These are phyloP conservation scores for Neonectria hederae DNA, from an alignment of 2,329 filamentous ascomycete species.

Conservation along the genomic window DNA sequence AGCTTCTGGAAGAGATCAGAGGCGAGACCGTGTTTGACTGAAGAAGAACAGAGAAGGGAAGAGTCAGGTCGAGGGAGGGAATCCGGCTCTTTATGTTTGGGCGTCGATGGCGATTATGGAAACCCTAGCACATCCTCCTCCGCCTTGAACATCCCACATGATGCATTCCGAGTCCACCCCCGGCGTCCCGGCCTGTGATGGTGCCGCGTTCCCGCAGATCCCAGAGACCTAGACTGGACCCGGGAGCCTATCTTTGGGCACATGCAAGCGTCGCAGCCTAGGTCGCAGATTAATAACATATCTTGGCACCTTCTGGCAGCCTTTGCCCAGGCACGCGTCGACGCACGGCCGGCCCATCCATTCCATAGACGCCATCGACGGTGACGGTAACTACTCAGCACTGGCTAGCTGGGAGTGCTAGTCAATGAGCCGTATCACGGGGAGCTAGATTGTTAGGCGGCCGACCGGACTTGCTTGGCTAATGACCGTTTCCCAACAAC, in stretches of 20 bases:
- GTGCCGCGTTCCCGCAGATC: slow-evolving; percentile 17
- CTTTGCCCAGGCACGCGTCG: background rate
- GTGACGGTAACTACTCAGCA: background rate
- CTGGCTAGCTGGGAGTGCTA: no score
- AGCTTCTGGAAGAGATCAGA: slow-evolving; percentile 18
- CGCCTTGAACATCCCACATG: slow-evolving; percentile 28
- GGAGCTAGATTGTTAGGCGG: background rate
- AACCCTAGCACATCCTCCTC: slow-evolving; percentile 26
- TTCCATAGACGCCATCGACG: background rate
- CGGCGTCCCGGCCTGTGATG: slow-evolving; percentile 21
- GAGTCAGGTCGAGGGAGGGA: slow-evolving; percentile 34
- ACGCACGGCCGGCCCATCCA: slow-evolving; percentile 9
- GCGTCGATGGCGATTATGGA: slow-evolving; percentile 15
- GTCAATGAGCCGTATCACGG: background rate
- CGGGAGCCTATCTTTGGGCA: slow-evolving; percentile 36
- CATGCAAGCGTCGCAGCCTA: slow-evolving; percentile 22
- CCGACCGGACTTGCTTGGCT: background rate
- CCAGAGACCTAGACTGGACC: slow-evolving; percentile 16
- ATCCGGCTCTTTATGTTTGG: slow-evolving; percentile 43
- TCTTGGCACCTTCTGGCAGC: slow-evolving; percentile 9
- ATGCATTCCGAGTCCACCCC: slow-evolving; percentile 26
- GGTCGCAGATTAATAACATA: slow-evolving; percentile 29
- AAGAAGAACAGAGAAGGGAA: slow-evolving; percentile 13
- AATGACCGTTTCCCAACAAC: background rate
- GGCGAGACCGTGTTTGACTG: slow-evolving; percentile 32